Base-by-base conservation (phyloP, 768 basidiomycete genomes). In the Leccinum subgranulosum region DNA sequence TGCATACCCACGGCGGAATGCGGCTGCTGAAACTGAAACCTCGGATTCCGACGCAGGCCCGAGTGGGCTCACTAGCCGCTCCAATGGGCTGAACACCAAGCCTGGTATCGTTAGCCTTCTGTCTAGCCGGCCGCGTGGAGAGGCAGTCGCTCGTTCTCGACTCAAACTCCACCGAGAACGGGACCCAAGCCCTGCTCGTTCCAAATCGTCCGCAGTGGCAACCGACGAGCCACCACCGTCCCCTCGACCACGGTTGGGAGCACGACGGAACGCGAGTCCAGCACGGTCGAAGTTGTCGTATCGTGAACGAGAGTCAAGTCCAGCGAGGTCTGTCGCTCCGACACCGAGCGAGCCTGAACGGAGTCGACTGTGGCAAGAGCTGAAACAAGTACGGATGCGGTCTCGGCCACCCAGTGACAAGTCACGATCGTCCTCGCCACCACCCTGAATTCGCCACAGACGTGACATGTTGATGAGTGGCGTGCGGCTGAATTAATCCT, bases 311-410 rank as follows among this genome's bases (percentile, higher is more conserved):
- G 8, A 43, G 19, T 19, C 64, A 6, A 73, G 71, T 56, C 72
- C 72, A 7, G 56, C 58, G 19, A 66, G 68, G 56, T 66, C 70
- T 59, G 54, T 58, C 14, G 64, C 55, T 10, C 65, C 73, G 29
- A 64, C 71, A 25, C 75, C 65, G 6, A 75, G 72, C 14, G 78
- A 77, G 43, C 73, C 65, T 45, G 68, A 74, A 71, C 60, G 80
- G 60, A 77, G 79, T 62, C 75, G 74, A 56, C 65, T 86, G 58
- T 85, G 84, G 82, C 76, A 74, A 45, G 85, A 86, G 62, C 71
- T 86, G 25, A 77, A 76, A 65, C 77, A 80, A 56, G 73, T 83
- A 53, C 79, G 75, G 61, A 74, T 74, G 57, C 77, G 76, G 67
- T 73, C 81, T 57, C 74, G 76, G 39, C 75, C 79, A 50, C 74